phyloP scores from a whole-genome alignment of 352 stramenopile species.

The Phytopythium chamaehyphon region DNA sequence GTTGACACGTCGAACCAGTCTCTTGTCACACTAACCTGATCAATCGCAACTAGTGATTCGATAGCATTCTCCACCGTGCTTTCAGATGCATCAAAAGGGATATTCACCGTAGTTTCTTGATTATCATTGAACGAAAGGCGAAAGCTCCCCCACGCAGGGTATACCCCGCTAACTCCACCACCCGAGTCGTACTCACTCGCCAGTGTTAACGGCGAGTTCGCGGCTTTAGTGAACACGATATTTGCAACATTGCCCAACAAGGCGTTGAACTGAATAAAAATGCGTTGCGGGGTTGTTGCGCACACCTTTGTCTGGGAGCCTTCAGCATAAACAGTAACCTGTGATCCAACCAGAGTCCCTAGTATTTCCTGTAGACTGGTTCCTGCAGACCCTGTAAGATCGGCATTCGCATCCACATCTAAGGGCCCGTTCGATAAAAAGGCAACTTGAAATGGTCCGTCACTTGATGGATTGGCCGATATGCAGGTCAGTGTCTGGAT shows the following conservation, averaged over 20 bases:
- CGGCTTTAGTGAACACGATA: conserved; percentile 31
- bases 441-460: conserved; percentile 50
- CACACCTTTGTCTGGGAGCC: conserved; percentile 48
- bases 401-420: conserved; percentile 36
- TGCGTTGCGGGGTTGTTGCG: conserved; percentile 24
- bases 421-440: conserved; percentile 34
- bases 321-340: conserved; percentile 37
- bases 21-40: conserved; percentile 69
- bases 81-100: conserved; percentile 68
- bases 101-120: conserved; percentile 35
- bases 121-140: conserved; percentile 43
- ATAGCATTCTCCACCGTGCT: conserved; percentile 58
- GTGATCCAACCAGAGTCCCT: conserved; percentile 23
- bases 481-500: conserved; percentile 77
- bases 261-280: conserved; percentile 78
- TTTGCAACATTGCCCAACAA: conserved; percentile 55
- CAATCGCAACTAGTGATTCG: conserved; percentile 73
- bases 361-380: conserved; percentile 28
- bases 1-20: conserved; percentile 66
- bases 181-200: conserved; percentile 37
- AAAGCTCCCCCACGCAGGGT: conserved; percentile 87
- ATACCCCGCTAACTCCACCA: conserved; percentile 67
- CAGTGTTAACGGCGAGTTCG: conserved; percentile 30
- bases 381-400: conserved; percentile 22
- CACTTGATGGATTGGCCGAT: conserved; percentile 26